Evolutionary conservation across 805 yeast species (phyloP), one percentile per base, ranked within the genome.

Genomic region (Maudiozyma turicensis): DNA sequence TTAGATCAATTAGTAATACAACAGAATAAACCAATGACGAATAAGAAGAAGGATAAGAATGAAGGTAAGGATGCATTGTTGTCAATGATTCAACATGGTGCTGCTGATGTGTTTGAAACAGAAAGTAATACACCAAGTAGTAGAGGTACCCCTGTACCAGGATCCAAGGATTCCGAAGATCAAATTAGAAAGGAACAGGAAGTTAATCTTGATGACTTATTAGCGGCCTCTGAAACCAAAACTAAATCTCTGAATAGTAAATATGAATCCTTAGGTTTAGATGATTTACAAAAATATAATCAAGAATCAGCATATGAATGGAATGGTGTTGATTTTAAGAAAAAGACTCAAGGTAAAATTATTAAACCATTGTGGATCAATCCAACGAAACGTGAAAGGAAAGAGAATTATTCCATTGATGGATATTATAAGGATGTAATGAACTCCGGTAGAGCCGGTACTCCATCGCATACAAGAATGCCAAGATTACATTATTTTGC

Each of bases 391-490:
- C 76, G 93, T 69, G 93, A 84, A 63, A 74, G 93, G 55, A 84
- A 84, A 60, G 86, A 83, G 55, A 88, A 88, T 59, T 90, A 90
- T 65, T 81, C 88, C 1, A 83, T 91, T 54, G 96, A 90, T 65
- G 81, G 81, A 67, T 90, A 90, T 66, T 86, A 86, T 66, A 83
- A 84, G 64, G 91, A 82, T 60, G 89, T 84, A 8, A 69, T 90
- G 58, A 80, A 82, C 56, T 88, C 91, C 6, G 81, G 84, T 44
- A 73, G 85, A 58, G 63, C 81, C 0, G 45, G 67, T 0, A 57
- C 63, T 7, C 72, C 74, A 42, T 72, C 77, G 8, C 84, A 83
- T 1, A 93, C 95, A 14, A 78, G 77, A 53, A 86, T 95, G 42
- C 97, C 98, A 37, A 87, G 84, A 60, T 93, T 87, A 58, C 71